Evolutionary conservation across 169 alveolate genomes (phyloP), one percentile per base, ranked within the genome.

Genomic region (Cryptosporidium xiaoi): DNA sequence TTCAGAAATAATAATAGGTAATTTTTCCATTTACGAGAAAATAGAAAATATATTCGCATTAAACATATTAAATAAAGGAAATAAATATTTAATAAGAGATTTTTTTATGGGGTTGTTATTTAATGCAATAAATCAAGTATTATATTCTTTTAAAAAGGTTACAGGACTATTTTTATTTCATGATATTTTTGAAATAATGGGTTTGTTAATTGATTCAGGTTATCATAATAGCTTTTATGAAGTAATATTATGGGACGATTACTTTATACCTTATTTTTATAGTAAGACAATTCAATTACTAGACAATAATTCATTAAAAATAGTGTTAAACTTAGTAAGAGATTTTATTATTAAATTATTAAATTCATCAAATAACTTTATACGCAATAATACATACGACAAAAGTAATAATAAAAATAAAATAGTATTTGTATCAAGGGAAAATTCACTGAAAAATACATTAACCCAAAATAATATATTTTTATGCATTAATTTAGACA

Each of bases 241-340:
- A 16, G n/a, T 69, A 20, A 53, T 40, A 33, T 64, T 69, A 16
- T 69, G 83, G 83, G 83, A 69, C 29, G 56, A 33, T 12, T 69
- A 53, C 31, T 69, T 69, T 33, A 33, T 69, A 33, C 83, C 83
- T 16, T 24, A 33, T 7, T 69, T 48, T 56, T 69, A 53, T 24
- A 6, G 13, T 33, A 66, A 69, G 20, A 20, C 56, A 7, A 56
- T 69, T 31, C 68, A 50, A 13, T 51, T 29, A 10, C 40, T 69
- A 27, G 50, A 29, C 56, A 31, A 44, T 29, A 69, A 69, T n/a
- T 60, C 83, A 15, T 15, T 51, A 51, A 2, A 51, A 13, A 51
- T 20, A 33, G 36, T 69, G 16, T 69, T 69, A 53, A 53, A 69
- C 12, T 46, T 55, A 31, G 51, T 69, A 29, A 53, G 53, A 24